Base-by-base conservation (phyloP, 225 moss, liverwort and hornwort genomes). In the Marchantia polymorpha region DNA sequence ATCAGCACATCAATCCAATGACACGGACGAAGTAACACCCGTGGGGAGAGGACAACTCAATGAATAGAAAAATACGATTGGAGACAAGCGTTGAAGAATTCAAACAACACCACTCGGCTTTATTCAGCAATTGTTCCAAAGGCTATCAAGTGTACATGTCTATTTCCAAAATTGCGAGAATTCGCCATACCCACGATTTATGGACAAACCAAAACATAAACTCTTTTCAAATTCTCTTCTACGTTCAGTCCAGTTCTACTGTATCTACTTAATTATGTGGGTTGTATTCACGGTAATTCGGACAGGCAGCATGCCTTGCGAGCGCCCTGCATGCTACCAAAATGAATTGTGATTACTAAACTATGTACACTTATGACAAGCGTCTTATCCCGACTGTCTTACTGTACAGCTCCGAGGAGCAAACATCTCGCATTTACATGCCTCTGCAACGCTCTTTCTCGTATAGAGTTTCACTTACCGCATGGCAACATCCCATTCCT, bases 381-480 rank as follows among this genome's bases (percentile, higher is more conserved):
- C 27, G 74, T 58, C 56, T 72, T 52, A 11, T 72, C 52, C 52
- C 22, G 48, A 75, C 29, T 55, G 47, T 58, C 54, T 58, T 30
- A 20, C 54, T 75, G 74, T 75, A 75, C 55, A 75, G 53, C 55
- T 75, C 54, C 56, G 56, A 27, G 54, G 31, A 56, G 74, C 74
- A 75, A 75, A 55, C 56, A 58, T 75, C 55, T 31, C 74, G 73
- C 73, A 73, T 73, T 73, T 73, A 73, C 73, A 75, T 16, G 47
- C 74, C 56, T 75, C 74, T 55, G 52, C 47, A 69, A 48, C 39
- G 52, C 47, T 72, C 72, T 72, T 17, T 19, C 52, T 51, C 72
- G 29, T 59, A 39, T 17, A 22, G 70, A 20, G 47, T 58, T 59
- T 26, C 58, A 9, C 14, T 19, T 67, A 29, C 67, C 30, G 73